Evolutionary conservation across 176 grass and related monocot species (phyloP), one percentile per base, ranked within the genome.

Genomic region (Chloris gayana): DNA sequence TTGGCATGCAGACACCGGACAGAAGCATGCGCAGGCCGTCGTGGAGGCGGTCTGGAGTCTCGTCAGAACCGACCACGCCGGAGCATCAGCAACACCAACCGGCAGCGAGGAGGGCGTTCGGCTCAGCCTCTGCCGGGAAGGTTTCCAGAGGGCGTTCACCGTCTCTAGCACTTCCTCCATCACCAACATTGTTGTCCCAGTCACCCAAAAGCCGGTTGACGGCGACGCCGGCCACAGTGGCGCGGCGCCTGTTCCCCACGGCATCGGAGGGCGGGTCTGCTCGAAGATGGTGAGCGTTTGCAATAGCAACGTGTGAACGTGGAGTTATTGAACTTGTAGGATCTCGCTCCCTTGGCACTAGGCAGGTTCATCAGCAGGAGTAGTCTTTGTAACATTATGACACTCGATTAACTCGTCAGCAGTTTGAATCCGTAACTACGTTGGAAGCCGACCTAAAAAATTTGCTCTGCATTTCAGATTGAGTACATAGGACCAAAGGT

Each of bases 231-330:
- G 22, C 66, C 7, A 18, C 46, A 3, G 50, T 58, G 39, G 80
- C 86, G 0, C 67, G 86, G 5, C 59, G 86, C 80, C 86, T 88
- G 37, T 83, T 88, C 75, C 68, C 80, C 30, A 33, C 68, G 17
- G 39, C 74, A 0, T 24, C 64, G 68, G 44, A 54, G 53, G 70
- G 78, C 8, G 75, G 69, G 31, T 27, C 69, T 26, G 4, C 80
- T 69, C 81, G 81, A 19, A 81, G 81, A 25, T 81, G 75, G 60
- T 88, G 67, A 76, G 11, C 26, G 37, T 17, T 13, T n/a, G n/a
- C n/a, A n/a, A n/a, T n/a, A n/a, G 24, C 0, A 61, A 29, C 13
- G 44, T 42, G 39, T 21, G n/a, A n/a, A n/a, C n/a, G n/a, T n/a
- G n/a, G n/a, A n/a, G n/a, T n/a, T n/a, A n/a, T n/a, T n/a, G n/a